Base-by-base conservation (phyloP, 1,284 basidiomycete species). In the Tremellales sp. region DNA sequence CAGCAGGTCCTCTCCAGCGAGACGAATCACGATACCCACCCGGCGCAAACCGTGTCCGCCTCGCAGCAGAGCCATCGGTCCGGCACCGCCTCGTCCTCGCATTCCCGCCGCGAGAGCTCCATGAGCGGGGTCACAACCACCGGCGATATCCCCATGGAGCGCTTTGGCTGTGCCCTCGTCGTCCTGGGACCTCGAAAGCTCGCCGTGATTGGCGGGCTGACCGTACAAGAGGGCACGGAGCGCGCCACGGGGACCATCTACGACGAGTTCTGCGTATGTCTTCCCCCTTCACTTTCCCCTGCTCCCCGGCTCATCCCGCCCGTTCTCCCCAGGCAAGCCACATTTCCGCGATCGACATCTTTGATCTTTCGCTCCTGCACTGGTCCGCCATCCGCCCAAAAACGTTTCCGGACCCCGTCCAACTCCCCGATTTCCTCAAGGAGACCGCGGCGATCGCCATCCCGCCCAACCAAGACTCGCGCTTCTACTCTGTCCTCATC, bases 181-280 rank as follows among this genome's bases (percentile, higher is more conserved):
- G 16, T 32, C 13, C 42, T 43, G 21, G 42, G 42, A n/a, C 7
- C 22, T 8, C 5, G 31, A 14, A 28, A 24, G n/a, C 25, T 43
- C 19, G 42, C 42, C 4, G 31, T 43, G 5, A 31, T 43, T 24
- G 42, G 42, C 9, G 42, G 42, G 8, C 35, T 43, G 42, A 35
- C 42, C 5, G 42, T 43, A 6, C 29, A 43, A 24, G 42, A 43
- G 31, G 42, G 42, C 12, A 24, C 21, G 29, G 28, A 43, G 24
- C 8, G 14, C 18, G 24, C 6, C 14, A 7, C 8, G 8, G 42
- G 42, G 27, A 24, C 13, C 9, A 32, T 43, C 18, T 43, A 34
- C 25, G 42, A 43, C 32, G 42, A 43, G 24, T 43, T 43, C 21
- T 33, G 28, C 13, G 42, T 43, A 33, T 29, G 40, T 43, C n/a